Conservation (phyloP, 2,329 filamentous ascomycete species). For the Hypoxylon sp. region DNA sequence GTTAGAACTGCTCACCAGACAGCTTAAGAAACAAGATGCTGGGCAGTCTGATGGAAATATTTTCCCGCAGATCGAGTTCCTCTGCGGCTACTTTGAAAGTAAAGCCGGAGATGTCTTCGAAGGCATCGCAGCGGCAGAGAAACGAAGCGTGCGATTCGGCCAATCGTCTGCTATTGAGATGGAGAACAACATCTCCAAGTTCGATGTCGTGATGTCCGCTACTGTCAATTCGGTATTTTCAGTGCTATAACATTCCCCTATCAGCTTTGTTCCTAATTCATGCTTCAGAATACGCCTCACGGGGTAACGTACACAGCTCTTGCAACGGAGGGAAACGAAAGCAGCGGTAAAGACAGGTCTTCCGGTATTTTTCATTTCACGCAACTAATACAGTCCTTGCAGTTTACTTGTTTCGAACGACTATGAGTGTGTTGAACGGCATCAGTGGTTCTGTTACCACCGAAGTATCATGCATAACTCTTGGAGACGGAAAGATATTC, state of each 20-base stretch:
- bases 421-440: constrained; percentile 66
- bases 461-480: constrained; percentile 55
- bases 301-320: constrained; percentile 57
- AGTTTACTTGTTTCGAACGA: constrained; percentile 70
- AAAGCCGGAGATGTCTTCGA: constrained; percentile 73
- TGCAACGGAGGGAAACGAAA: constrained; percentile 53
- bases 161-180: constrained; percentile 61
- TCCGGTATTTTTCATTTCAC: neutral
- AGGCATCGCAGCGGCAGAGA: constrained; percentile 76
- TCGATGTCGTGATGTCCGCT: constrained; percentile 69
- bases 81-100: constrained; percentile 68
- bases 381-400: constrained; percentile 5
- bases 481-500: constrained; percentile 60
- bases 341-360: constrained; percentile 51
- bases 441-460: constrained; percentile 63
- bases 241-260: neutral
- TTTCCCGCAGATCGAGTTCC: constrained; percentile 71
- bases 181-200: constrained; percentile 58
- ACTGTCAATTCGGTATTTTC: constrained; percentile 49
- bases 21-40: constrained; percentile 60
- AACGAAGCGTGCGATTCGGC: constrained; percentile 75
- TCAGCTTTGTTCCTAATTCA: constrained; percentile 21
- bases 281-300: constrained; percentile 51
- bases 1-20: constrained; percentile 62
- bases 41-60: constrained; percentile 62